phyloP scores from a whole-genome alignment of 176 grass and related monocot genomes.

The Oryza longistaminata region DNA sequence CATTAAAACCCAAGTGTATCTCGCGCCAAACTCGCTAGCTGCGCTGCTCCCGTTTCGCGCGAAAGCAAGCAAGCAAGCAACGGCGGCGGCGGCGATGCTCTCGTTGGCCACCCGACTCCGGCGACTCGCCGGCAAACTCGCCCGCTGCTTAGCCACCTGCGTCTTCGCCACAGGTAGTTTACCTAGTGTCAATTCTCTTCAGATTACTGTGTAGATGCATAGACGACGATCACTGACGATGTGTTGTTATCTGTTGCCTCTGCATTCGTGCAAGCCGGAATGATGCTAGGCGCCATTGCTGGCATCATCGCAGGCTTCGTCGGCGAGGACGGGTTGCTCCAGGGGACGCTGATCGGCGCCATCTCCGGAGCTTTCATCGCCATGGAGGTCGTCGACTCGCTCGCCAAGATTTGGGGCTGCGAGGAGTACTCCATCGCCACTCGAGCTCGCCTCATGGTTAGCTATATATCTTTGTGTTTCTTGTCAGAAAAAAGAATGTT shows the following conservation, averaged over 20 bases:
- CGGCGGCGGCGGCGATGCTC: background rate
- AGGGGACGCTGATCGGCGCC: slow-evolving; percentile 48
- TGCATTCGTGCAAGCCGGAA: slow-evolving; percentile 18
- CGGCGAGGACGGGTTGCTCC: slow-evolving; percentile 46
- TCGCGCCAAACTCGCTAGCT: background rate
- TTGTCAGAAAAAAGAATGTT: background rate
- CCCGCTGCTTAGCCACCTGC: background rate
- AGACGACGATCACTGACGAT: background rate
- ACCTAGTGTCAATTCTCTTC: background rate
- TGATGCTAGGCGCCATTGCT: slow-evolving; percentile 39
- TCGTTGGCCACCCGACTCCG: background rate
- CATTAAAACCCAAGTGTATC: background rate
- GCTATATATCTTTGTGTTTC: background rate
- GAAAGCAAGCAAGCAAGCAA: background rate
- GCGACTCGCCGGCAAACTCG: background rate
- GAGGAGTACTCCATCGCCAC: slow-evolving; percentile 29
- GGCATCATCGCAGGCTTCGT: slow-evolving; percentile 46
- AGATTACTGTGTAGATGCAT: background rate
- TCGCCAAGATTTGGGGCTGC: slow-evolving; percentile 43
- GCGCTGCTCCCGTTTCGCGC: too few species aligned
- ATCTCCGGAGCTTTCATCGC: slow-evolving; percentile 54
- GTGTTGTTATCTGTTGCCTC: background rate
- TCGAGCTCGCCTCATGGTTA: slow-evolving; percentile 51
- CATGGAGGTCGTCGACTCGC: slow-evolving; percentile 52
- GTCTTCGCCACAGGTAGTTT: background rate